Percentiles rank a stretch among this genome's conserved stretches.
phyloP scores from a whole-genome alignment of 106 monocot species.

The Posidonia australis region DNA sequence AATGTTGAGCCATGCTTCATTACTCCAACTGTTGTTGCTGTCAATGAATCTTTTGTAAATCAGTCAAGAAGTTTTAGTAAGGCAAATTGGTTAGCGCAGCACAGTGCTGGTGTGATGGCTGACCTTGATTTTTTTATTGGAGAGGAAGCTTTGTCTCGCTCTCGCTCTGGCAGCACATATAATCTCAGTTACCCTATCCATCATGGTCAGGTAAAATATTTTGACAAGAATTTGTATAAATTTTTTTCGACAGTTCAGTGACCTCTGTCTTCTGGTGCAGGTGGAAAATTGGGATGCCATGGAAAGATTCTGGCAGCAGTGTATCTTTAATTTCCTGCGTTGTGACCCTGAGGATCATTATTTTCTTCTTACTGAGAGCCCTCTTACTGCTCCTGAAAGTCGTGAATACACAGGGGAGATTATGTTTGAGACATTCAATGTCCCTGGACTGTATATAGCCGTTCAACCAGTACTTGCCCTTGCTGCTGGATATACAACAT shows the following conservation, averaged over 20 bases:
- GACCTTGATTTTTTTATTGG: conserved; percentile 89
- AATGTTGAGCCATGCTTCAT: conserved; percentile 95
- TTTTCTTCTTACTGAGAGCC: conserved; percentile 86
- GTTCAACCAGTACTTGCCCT: conserved; percentile 93
- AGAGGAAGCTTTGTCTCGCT: conserved; percentile 63
- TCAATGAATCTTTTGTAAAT: conserved; percentile 69
- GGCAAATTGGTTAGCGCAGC: conserved; percentile 78
- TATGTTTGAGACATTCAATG: conserved; percentile 93
- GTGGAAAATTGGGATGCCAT: conserved; percentile 91
- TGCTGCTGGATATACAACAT: conserved; percentile 82
- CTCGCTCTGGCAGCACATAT: conserved; percentile 61
- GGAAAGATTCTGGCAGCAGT: conserved; percentile 93
- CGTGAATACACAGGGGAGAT: conserved; percentile 90
- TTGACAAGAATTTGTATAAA: background rate
- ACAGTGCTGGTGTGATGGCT: conserved; percentile 90
- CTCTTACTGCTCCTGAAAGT: conserved; percentile 83
- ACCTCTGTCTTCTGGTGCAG: conserved; percentile 18
- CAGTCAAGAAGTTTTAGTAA: conserved; percentile 51
- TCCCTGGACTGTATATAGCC: conserved; percentile 76
- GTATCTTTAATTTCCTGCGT: conserved; percentile 78
- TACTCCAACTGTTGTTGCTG: conserved; percentile 74
- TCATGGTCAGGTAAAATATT: conserved; percentile 57
- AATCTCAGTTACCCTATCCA: conserved; percentile 81
- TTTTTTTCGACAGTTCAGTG: background rate
- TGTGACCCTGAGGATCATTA: conserved; percentile 93